A percentile compares a stretch with the other conserved stretches of the same genome.
phyloP scores from a whole-genome alignment of 768 basidiomycete genomes.

The Chalciporus chontae region DNA sequence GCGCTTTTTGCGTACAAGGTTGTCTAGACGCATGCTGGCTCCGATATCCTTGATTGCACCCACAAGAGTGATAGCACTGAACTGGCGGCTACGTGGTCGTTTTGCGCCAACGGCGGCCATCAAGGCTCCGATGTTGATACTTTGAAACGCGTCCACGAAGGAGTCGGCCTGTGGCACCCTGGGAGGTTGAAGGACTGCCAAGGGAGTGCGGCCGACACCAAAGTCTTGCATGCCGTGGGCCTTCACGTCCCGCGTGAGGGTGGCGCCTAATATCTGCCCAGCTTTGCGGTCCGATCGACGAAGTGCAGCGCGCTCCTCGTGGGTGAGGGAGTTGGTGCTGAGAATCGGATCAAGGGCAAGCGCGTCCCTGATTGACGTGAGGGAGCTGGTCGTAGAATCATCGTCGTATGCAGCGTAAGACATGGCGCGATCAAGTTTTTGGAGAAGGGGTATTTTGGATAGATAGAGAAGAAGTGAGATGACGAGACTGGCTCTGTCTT shows the following conservation, averaged over 20 bases:
- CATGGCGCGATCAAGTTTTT: slow-evolving; percentile 1
- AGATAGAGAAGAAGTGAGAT: not conserved
- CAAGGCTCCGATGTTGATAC: slow-evolving; percentile 1
- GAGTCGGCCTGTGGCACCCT: not conserved
- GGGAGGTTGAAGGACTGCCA: not conserved
- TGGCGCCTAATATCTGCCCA: slow-evolving; percentile 12
- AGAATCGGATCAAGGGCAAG: not conserved
- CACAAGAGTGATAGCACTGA: slow-evolving; percentile 3
- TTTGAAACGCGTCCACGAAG: not conserved
- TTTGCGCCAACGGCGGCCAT: slow-evolving; percentile 10
- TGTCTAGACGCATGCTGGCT: not conserved
- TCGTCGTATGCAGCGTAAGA: not conserved
- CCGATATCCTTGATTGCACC: slow-evolving; percentile 7
- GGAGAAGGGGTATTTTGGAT: not conserved
- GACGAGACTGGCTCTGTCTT: slow-evolving; percentile 1
- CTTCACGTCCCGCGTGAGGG: slow-evolving; percentile 16
- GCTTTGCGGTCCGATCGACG: slow-evolving; percentile 14
- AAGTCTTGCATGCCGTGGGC: not conserved
- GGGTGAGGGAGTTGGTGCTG: slow-evolving; percentile 8
- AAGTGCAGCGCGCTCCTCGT: slow-evolving; percentile 6
- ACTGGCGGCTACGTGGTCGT: not conserved
- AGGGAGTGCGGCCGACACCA: not conserved
- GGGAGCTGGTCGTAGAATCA: not conserved
- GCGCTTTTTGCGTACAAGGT: slow-evolving; percentile 2
- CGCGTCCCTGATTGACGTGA: not conserved